Evolutionary conservation across 331 rosid species (phyloP).

Genomic region (Malus hybrid): DNA sequence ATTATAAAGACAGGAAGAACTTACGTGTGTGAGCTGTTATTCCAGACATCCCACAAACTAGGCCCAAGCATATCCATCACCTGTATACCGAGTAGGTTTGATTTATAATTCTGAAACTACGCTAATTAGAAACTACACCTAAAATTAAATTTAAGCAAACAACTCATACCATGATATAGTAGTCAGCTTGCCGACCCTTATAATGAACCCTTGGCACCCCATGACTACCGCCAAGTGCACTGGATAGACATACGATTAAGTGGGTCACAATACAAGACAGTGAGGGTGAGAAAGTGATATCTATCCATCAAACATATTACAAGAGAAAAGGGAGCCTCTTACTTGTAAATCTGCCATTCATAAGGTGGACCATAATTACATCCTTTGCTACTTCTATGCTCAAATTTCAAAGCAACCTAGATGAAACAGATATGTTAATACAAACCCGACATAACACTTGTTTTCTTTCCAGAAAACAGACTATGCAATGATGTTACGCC

Average conservation of each 20-base stretch:
- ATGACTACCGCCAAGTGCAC: slow-evolving; percentile 44
- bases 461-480: background rate
- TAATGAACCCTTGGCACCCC: slow-evolving; percentile 47
- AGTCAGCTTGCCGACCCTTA: slow-evolving; percentile 48
- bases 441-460: background rate
- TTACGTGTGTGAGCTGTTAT: slow-evolving; percentile 42
- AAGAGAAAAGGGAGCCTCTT: background rate
- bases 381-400: slow-evolving; percentile 49
- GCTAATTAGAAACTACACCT: background rate
- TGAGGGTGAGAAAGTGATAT: background rate
- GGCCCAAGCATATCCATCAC: slow-evolving; percentile 56
- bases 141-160: background rate
- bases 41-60: slow-evolving; percentile 52
- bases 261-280: background rate
- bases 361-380: slow-evolving; percentile 46
- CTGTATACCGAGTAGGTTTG: slow-evolving; percentile 9
- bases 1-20: background rate
- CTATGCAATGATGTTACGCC: background rate
- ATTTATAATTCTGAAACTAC: background rate
- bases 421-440: background rate
- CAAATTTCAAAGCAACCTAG: slow-evolving; percentile 44
- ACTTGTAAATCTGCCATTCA: slow-evolving; percentile 55
- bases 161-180: slow-evolving; percentile 36
- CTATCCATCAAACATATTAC: background rate
- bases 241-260: slow-evolving; percentile 5